Evolutionary conservation across 495 filamentous ascomycete genomes (phyloP), one percentile per base, ranked within the genome.

Genomic region (Aspergillus olivimuriae): DNA sequence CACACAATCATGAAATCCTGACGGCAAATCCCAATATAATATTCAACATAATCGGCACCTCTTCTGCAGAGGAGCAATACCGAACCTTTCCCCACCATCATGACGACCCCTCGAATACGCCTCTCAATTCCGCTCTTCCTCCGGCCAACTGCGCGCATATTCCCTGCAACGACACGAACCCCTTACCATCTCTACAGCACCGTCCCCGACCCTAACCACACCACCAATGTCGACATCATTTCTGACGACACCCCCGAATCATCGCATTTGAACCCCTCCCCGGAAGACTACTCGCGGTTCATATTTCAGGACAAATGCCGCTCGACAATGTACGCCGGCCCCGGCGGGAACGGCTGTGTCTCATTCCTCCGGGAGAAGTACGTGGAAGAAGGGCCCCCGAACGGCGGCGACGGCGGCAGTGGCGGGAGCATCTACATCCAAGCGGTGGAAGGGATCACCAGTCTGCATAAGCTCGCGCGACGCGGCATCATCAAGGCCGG

Each of bases 391-490:
- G 92, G 92, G 0, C 91, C 91, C n/a, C 73, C 92, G n/a, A 96
- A 97, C 62, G 94, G 92, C 36, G 92, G 92, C 37, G 88, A 97
- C 61, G 92, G 92, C 21, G 92, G 92, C 11, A 84, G 76, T 39
- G 92, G 92, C 34, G 92, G 92, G 15, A 90, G 82, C 53, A 69
- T 98, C 47, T 97, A 92, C 67, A 92, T 98, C 42, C 94, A 96
- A 62, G 90, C 92, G 3, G 81, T 95, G 7, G 82, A 82, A 32
- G 88, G 88, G 44, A 82, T 96, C 58, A 95, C 87, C 1, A 92
- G 86, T 46, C 66, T 98, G 41, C 89, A 97, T 63, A 98, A 96
- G 63, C 75, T 98, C 11, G 84, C 86, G 8, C 77, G 91, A 14
- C 72, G 83, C 44, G 80, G 86, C 2, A 66, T 84, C 18, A 62